Base-by-base conservation (phyloP, 495 filamentous ascomycete genomes). In the Penicillium lividum region DNA sequence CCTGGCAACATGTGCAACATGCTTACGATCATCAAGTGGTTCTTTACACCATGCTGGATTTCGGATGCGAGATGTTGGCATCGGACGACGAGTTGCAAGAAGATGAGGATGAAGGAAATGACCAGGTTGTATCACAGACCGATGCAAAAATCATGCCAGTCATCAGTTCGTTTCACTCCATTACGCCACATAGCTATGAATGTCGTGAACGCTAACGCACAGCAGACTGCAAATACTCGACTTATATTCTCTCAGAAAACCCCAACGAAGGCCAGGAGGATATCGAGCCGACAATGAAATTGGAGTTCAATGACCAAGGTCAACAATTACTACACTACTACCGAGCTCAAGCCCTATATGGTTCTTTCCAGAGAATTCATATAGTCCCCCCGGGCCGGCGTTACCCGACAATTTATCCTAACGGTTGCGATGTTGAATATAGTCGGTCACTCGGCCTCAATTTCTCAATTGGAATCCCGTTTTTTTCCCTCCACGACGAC, bases 381-480 rank as follows among this genome's bases (percentile, higher is more conserved):
- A 9, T 11, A 7, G 5, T 29, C 18, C 10, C 33, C 5, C 9
- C 42, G 5, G 30, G 50, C 44, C 25, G 30, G 0, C 5, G 22
- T 4, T 45, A 59, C 18, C 61, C 28, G 6, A 68, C 22, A 7
- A 16, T 68, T 8, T 63, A 63, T 36, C 52, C 59, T 7, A 79
- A 79, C 50, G 55, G 58, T 16, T 72, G 65, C 38, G 60, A 38
- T 16, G 73, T 76, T 7, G 51, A 43, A 51, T 73, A 71, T 30
- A 67, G 68, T 3, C 46, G 60, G 15, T 55, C 48, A 3, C 57
- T 72, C 18, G 63, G 55, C 9, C 70, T 79, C 25, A 60, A 60
- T 13, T 80, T 78, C 54, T 70, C 73, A 3, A 77, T 80, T 27
- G 74, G 53, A 3, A 69, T 78, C 18, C 77, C 77, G 0, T 80